Conservation (phyloP, 257 asterid species). For the Sherardia arvensis region DNA sequence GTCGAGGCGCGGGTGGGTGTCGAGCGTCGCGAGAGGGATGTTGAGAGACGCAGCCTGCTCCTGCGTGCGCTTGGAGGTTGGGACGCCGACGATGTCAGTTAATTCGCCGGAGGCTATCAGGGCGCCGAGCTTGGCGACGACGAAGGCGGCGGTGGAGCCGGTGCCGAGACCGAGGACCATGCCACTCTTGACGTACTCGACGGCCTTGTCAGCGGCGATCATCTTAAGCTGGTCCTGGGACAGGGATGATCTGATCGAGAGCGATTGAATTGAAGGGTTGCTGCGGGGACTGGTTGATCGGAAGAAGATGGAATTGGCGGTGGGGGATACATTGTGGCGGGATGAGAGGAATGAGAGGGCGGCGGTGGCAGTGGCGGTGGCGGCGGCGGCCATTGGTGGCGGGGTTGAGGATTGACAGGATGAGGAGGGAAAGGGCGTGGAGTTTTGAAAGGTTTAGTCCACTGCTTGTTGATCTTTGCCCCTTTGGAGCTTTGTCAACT, state of each 20-base stretch:
- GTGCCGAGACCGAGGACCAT: constrained; percentile 97
- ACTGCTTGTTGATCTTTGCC: neutral
- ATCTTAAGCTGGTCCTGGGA: constrained; percentile 82
- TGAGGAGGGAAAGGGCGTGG: constrained; percentile 9
- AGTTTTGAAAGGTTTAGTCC: constrained; percentile 1
- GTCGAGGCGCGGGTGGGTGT: constrained; percentile 58
- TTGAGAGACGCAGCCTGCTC: constrained; percentile 60
- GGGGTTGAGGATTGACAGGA: neutral
- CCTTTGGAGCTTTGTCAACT: constrained; percentile 1
- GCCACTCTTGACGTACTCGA: constrained; percentile 72
- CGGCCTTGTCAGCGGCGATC: constrained; percentile 92
- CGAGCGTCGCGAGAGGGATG: constrained; percentile 59
- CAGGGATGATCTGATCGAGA: constrained; percentile 30
- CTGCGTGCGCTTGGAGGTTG: constrained; percentile 70
- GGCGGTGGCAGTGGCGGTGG: constrained; percentile 9
- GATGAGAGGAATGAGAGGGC: constrained; percentile 14
- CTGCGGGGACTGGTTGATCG: constrained; percentile 14
- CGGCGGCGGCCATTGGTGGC: neutral
- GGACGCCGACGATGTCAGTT: constrained; percentile 62
- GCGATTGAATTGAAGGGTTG: too few relatives aligned
- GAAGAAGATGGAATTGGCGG: constrained; percentile 9
- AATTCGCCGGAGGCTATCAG: constrained; percentile 60
- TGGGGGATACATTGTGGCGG: constrained; percentile 14
- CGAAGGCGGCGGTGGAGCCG: constrained; percentile 98
- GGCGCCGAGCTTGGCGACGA: constrained; percentile 75